phyloP scores from a whole-genome alignment of 441 rosid species.

The Corymbia citriodora region DNA sequence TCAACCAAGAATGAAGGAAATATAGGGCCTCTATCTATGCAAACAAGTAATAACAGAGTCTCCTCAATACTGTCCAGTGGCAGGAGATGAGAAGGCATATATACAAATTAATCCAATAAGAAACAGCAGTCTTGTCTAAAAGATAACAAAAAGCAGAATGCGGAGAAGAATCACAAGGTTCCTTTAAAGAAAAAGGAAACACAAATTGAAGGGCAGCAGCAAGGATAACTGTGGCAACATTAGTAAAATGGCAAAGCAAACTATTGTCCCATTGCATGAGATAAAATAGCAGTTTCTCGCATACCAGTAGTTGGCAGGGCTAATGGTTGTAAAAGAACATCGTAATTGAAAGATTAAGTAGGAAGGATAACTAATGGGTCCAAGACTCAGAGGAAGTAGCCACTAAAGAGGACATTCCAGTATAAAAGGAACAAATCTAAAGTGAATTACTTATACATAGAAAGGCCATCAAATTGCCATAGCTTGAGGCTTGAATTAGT shows the following conservation, averaged over 20 bases:
- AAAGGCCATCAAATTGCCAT: background rate
- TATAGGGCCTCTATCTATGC: background rate
- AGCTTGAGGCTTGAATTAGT: background rate
- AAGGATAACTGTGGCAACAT: background rate
- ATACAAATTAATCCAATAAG: background rate
- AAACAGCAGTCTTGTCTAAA: background rate
- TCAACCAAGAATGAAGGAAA: background rate
- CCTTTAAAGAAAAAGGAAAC: background rate
- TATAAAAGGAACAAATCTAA: background rate
- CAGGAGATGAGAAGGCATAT: background rate
- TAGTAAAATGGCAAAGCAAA: background rate
- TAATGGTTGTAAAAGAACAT: background rate
- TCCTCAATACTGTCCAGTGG: background rate
- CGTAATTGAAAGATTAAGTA: background rate
- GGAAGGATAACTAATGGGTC: background rate
- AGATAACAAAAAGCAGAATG: background rate
- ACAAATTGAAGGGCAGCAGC: background rate
- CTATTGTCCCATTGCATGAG: background rate
- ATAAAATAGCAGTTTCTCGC: background rate
- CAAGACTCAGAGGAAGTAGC: background rate
- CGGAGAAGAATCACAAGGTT: background rate
- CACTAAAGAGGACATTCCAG: background rate
- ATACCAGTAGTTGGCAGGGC: background rate
- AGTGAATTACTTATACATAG: background rate
- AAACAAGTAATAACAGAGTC: background rate